phyloP scores from a whole-genome alignment of 208 protist genomes.

The Leishmania major region DNA sequence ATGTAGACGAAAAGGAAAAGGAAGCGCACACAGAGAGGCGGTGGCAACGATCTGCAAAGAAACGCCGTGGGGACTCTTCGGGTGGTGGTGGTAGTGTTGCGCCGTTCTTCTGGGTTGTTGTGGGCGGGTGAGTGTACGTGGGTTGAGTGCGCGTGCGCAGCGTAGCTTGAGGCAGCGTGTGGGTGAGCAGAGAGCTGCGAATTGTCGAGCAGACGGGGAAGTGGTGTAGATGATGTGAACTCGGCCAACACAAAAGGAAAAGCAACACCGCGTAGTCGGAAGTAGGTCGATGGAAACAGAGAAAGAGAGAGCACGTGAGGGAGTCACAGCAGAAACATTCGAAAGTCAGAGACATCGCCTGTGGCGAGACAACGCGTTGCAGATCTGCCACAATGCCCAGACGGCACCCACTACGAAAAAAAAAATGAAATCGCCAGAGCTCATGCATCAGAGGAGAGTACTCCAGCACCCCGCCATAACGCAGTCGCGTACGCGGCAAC shows the following conservation, averaged over 20 bases:
- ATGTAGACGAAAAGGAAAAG: background rate
- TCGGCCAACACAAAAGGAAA: background rate
- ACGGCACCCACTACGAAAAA: background rate
- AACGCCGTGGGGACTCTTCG: background rate
- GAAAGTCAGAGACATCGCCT: background rate
- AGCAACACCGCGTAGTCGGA: background rate
- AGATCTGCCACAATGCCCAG: background rate
- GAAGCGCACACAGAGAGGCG: background rate
- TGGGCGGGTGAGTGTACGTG: background rate
- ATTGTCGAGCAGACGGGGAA: background rate
- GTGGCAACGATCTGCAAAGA: background rate
- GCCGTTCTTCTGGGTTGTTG: background rate
- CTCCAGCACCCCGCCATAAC: background rate
- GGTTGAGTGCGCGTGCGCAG: background rate
- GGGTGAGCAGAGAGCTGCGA: background rate
- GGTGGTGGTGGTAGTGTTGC: too few species aligned
- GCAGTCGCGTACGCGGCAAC: background rate
- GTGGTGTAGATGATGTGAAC: background rate
- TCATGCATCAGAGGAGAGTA: background rate
- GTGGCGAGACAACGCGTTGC: background rate
- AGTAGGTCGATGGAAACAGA: background rate
- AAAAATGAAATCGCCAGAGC: background rate
- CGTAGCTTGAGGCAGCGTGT: background rate
- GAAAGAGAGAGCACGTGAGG: background rate
- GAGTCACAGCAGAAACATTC: constrained; percentile 1